Evolutionary conservation across 2,329 filamentous ascomycete species (phyloP), one percentile per base, ranked within the genome.

Genomic region (Monosporascus cannonballus): DNA sequence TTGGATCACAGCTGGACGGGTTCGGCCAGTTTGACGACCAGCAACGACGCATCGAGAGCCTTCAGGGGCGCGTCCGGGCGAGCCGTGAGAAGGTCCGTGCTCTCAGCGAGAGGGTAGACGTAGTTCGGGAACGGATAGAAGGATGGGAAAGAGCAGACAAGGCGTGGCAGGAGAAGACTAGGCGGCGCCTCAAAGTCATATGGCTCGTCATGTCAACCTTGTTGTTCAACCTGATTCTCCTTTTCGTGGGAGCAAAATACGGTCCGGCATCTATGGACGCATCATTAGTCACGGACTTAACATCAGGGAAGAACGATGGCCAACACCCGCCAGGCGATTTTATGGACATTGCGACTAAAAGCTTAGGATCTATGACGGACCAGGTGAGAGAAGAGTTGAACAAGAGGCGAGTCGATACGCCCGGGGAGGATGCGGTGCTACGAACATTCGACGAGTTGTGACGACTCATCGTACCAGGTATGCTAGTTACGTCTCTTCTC

Each of bases 81-180:
- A 84, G 84, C 9, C 80, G 84, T 46, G 71, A 79, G 47, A 81
- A 78, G 59, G 83, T 87, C 37, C 74, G 78, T 49, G 69, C 71
- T 17, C 73, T 91, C 38, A 83, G 83, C 54, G 75, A 74, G 44
- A 76, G 88, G 48, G 80, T 93, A 3, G 83, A 86, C 49, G 70
- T 76, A 15, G 85, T 89, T 14, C 77, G 82, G 48, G 71, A 77
- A 51, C 76, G 81, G 7, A 81, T 92, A 15, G 85, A 88, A 64
- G 73, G 74, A 27, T 89, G 86, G 78, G 85, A 89, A 66, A 76
- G 75, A 52, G 77, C 80, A 2, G 87, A 91, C 67, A 75, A 73
- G 47, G 81, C 84, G 61, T 86, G 85, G 76, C 81, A 88, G 69
- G 83, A 87, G 61, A 81, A 76, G 61, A 87, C 84, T n/a, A 73